Conservation (phyloP, 805 yeast genomes). For the Spathaspora gorwiae region DNA sequence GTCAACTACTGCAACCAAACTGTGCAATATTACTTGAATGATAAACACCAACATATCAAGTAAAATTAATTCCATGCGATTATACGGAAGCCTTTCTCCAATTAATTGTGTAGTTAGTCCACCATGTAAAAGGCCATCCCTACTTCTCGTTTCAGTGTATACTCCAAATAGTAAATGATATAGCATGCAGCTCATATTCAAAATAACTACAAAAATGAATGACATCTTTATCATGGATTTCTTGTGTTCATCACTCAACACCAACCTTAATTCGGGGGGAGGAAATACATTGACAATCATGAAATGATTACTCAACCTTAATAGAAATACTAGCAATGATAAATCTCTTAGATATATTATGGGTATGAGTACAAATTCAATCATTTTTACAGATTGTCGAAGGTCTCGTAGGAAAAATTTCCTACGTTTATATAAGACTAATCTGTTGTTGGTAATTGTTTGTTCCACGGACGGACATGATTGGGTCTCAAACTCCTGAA, state of each 20-base stretch:
- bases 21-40: conserved; percentile 29
- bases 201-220: conserved; percentile 17
- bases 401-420: conserved; percentile 35
- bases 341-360: conserved; percentile 40
- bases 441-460: conserved; percentile 36
- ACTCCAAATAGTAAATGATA: conserved; percentile 27
- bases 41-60: conserved; percentile 23
- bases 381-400: conserved; percentile 24
- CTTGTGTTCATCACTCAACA: conserved; percentile 22
- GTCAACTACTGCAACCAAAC: conserved; percentile 28
- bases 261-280: conserved; percentile 7
- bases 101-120: conserved; percentile 33
- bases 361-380: conserved; percentile 34
- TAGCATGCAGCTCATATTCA: conserved; percentile 19
- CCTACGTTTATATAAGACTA: conserved; percentile 40
- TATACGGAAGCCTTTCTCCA: conserved; percentile 31
- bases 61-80: conserved; percentile 20
- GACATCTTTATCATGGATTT: conserved; percentile 24
- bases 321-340: conserved; percentile 26
- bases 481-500: conserved; percentile 24
- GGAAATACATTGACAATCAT: conserved; percentile 28
- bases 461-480: conserved; percentile 35
- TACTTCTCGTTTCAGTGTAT: conserved; percentile 11
- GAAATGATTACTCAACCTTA: conserved; percentile 25
- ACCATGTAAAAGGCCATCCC: conserved; percentile 26